Base-by-base conservation (phyloP, 495 filamentous ascomycete species). In the Aspergillus mulundensis region DNA sequence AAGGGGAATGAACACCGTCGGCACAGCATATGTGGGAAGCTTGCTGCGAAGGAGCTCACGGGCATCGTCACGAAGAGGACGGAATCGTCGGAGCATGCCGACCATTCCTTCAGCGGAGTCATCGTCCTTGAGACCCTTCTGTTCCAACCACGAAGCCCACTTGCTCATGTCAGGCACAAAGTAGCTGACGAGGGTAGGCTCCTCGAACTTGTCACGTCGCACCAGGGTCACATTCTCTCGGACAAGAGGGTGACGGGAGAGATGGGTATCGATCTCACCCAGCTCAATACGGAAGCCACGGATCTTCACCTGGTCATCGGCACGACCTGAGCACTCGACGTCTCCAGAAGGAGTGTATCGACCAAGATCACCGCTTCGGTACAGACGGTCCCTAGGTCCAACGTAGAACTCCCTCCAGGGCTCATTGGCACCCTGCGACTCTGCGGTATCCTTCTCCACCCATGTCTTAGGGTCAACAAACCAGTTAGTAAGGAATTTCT, bases 211-310 rank as follows among this genome's bases (percentile, higher is more conserved):
- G 67, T 97, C 89, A 71, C 94, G 82, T 54, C 89, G 77, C 0
- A 97, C 85, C 2, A 98, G 70, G 1, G 94, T 97, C 49, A 91
- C 84, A 71, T 90, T 92, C 58, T 98, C 94, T 16, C 89, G 75
- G 6, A 97, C 82, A 4, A 96, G 70, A 5, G 85, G 84, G 68
- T 95, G 84, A 41, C 87, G 82, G 40, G 84, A 86, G 18, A 97
- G 75, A 63, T 92, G 85, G 38, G 82, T 91, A 66, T 97, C 92
- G 54, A 97, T 96, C 51, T 97, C 94, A 57, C 88, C 89, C 24
- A 97, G 85, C 70, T 97, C 93, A 61, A 97, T 95, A 49, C 93
- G 80, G 77, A 97, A 97, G 5, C 93, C 93, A 48, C 93, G 87
- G 59, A 97, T 95, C 75, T 97, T 97, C 66, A 96, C 87, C 62